Evolutionary conservation across 768 basidiomycete species (phyloP), one percentile per base, ranked within the genome.

Genomic region (Crepidotus variabilis): DNA sequence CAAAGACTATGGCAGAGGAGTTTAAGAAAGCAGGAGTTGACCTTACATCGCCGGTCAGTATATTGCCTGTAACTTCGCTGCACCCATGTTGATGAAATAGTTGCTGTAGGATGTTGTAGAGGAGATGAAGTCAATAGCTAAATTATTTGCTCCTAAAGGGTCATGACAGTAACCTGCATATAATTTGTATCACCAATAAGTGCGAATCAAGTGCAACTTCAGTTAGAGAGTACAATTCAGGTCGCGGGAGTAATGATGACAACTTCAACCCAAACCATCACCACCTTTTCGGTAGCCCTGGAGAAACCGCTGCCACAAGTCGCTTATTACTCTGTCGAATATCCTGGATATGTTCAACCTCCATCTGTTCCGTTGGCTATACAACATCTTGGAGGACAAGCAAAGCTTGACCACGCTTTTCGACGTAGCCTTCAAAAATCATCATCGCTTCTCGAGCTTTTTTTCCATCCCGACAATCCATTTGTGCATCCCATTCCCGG

Each of bases 401-500:
- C 78, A 23, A 80, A 78, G 57, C 75, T 98, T 2, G 87, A 94
- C 55, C 79, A 73, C 50, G 91, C 87, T 13, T 95, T 98, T 75
- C 84, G 80, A 61, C 82, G 88, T 32, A 79, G 77, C 49, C 77
- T 83, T 18, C 75, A 81, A n/a, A 86, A 79, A 67, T 73, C 77
- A 24, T 85, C 88, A 53, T 73, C 84, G 2, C 68, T 87, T 2
- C 71, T 98, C 18, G 94, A 98, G 68, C 79, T 97, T 45, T 80
- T 80, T 50, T 77, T 96, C 52, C 80, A 86, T 53, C 84, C 88
- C 0, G 82, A 78, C 2, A 88, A 92, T 56, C 82, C 86, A 1
- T 94, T 90, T 63, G 80, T 87, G 0, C 94, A 96, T 67, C 91
- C 93, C 1, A 77, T 97, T 9, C 82, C 86, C 2, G 95, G 94